Conservation (phyloP, 2,329 filamentous ascomycete genomes). For the Fusarium nanum region DNA sequence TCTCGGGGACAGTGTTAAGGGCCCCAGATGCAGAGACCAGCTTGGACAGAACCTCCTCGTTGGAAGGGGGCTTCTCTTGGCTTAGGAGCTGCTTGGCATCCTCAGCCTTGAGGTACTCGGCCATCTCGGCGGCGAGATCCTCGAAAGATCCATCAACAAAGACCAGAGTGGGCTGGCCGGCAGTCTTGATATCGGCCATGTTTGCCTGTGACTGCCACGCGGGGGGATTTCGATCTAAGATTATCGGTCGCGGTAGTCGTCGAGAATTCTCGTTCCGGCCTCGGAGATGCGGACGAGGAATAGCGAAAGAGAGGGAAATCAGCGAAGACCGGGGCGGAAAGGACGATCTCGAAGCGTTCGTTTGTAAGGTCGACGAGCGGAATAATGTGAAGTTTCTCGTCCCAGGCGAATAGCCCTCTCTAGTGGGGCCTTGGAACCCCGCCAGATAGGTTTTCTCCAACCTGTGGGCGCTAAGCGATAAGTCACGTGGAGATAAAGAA, state of each 20-base stretch:
- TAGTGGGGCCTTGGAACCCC: conserved; percentile 53
- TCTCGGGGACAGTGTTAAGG: conserved; percentile 89
- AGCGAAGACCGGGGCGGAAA: conserved; percentile 32
- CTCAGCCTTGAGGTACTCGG: conserved; percentile 89
- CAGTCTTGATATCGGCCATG: conserved; percentile 52
- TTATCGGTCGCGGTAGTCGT: conserved; percentile 38
- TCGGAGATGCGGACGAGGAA: conserved; percentile 32
- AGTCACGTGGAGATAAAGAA: conserved; percentile 47
- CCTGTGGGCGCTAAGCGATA: conserved; percentile 57
- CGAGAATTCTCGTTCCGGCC: conserved; percentile 32
- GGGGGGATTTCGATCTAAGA: conserved; percentile 31
- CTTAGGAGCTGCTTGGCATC: conserved; percentile 81
- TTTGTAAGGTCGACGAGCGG: conserved; percentile 47
- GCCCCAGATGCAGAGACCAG: conserved; percentile 82
- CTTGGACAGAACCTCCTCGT: conserved; percentile 90
- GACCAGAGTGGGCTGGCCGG: conserved; percentile 69
- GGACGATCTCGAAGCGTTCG: conserved; percentile 44
- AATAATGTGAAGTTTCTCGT: conserved; percentile 49
- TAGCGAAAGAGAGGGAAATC: neutral
- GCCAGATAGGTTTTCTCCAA: conserved; percentile 52
- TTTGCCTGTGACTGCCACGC: conserved; percentile 37
- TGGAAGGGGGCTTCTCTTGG: conserved; percentile 71
- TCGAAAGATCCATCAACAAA: conserved; percentile 93
- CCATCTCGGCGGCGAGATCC: conserved; percentile 93
- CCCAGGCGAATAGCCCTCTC: conserved; percentile 54